Conservation (phyloP, 345 rosid genomes). For the Eucalyptus dawsonii region DNA sequence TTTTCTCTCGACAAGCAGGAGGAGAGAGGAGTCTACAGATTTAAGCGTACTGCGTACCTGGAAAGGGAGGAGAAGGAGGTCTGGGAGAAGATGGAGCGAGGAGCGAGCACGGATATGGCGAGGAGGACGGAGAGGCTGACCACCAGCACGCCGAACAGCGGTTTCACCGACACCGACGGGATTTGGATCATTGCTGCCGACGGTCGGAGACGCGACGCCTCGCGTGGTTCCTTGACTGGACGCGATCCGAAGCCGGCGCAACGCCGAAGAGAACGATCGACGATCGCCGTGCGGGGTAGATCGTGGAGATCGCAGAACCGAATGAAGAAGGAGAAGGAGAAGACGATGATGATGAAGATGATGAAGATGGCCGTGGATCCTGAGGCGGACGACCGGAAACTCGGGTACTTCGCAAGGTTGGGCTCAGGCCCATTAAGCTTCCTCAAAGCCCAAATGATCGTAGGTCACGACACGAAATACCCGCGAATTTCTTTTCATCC, state of each 20-base stretch:
- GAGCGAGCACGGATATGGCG: slow-evolving; percentile 43
- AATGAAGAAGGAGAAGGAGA: background rate
- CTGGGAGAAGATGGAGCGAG: slow-evolving; percentile 16
- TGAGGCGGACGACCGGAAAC: background rate
- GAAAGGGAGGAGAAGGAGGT: slow-evolving; percentile 3
- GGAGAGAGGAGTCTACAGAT: background rate
- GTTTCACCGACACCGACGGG: slow-evolving; percentile 48
- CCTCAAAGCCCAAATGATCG: background rate
- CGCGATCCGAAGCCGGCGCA: background rate
- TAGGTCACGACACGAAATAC: background rate
- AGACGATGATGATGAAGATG: background rate
- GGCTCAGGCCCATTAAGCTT: background rate
- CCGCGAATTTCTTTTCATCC: background rate
- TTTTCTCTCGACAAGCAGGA: background rate
- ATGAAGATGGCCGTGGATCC: background rate
- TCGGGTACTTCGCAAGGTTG: background rate
- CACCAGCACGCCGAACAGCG: slow-evolving; percentile 37
- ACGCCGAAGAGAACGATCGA: background rate
- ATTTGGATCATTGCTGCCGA: slow-evolving; percentile 14
- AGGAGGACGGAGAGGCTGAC: slow-evolving; percentile 48
- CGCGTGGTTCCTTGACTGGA: background rate
- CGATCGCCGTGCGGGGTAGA: background rate
- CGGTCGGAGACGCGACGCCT: background rate
- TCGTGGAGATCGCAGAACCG: background rate
- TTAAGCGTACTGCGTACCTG: slow-evolving; percentile 2